Evolutionary conservation across 441 rosid species (phyloP).

Genomic region (Erodium chrysanthum): DNA sequence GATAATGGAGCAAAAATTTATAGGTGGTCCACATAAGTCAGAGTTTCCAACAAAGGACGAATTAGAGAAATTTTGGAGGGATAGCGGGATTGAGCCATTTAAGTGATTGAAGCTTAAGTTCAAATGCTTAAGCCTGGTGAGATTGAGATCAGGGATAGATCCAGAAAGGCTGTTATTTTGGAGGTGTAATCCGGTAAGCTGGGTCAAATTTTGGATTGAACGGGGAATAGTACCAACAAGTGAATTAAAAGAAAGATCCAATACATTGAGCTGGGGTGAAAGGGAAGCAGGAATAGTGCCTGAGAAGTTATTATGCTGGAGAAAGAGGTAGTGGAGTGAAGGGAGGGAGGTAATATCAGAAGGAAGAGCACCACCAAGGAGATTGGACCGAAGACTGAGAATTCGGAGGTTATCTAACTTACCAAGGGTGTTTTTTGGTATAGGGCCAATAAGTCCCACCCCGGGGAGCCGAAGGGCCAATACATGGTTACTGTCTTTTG

Average conservation of each 20-base stretch:
- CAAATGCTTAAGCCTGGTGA: constrained; percentile 33
- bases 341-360: constrained; percentile 45
- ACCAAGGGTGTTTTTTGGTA: constrained; percentile 50
- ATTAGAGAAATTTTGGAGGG: constrained; percentile 42
- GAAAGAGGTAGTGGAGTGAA: constrained; percentile 43
- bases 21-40: constrained; percentile 63
- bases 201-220: constrained; percentile 31
- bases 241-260: constrained; percentile 57
- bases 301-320: constrained; percentile 62
- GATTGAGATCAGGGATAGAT: constrained; percentile 36
- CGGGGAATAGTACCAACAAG: constrained; percentile 44
- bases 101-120: constrained; percentile 60
- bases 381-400: constrained; percentile 62
- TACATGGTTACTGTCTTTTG: constrained; percentile 31
- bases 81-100: constrained; percentile 45
- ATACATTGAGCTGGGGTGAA: constrained; percentile 34
- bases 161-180: constrained; percentile 50
- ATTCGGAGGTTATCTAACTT: constrained; percentile 40
- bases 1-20: constrained; percentile 37
- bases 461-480: constrained; percentile 46
- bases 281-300: constrained; percentile 40
- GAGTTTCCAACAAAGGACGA: constrained; percentile 55
- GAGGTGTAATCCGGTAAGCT: constrained; percentile 39
- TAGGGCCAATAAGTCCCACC: constrained; percentile 46
- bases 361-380: constrained; percentile 49